A percentile compares a stretch with the other conserved stretches of the same genome.
Evolutionary conservation across 139 green algal species (phyloP).

Genomic region (Picochlorum sp.): DNA sequence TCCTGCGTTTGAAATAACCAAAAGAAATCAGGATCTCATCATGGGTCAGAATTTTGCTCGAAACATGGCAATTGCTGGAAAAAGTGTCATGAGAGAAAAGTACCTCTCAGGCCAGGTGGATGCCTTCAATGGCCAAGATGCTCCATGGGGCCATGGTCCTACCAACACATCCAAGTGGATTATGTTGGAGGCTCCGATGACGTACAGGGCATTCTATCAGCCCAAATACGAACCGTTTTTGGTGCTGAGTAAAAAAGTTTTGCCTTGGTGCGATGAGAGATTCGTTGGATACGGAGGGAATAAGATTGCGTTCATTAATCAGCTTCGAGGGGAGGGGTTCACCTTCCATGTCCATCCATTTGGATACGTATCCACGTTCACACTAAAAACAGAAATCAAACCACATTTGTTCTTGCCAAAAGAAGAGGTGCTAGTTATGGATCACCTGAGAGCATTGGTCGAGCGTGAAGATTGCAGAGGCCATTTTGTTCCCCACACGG

Average conservation of each 20-base stretch:
- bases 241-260: slow-evolving; percentile 3
- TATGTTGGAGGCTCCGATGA: neutral
- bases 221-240: slow-evolving; percentile 13
- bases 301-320: slow-evolving; percentile 13
- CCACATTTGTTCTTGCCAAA: slow-evolving; percentile 13
- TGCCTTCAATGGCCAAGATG: slow-evolving; percentile 14
- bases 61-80: slow-evolving; percentile 2
- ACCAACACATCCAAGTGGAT: slow-evolving; percentile 16
- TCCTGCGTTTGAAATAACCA: slow-evolving; percentile 13
- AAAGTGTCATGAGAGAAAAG: neutral
- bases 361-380: slow-evolving; percentile 10
- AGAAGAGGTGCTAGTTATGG: slow-evolving; percentile 6
- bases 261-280: slow-evolving; percentile 7
- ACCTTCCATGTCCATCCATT: slow-evolving; percentile 16
- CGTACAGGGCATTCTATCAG: slow-evolving; percentile 4
- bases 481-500: slow-evolving; percentile 6
- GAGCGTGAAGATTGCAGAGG: slow-evolving; percentile 6
- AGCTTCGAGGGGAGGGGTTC: slow-evolving; percentile 5
- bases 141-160: slow-evolving; percentile 10
- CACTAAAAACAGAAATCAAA: slow-evolving; percentile 17
- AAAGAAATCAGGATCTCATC: slow-evolving; percentile 11
- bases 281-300: slow-evolving; percentile 14
- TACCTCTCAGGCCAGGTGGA: slow-evolving; percentile 7
- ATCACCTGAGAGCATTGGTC: slow-evolving; percentile 2
- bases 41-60: slow-evolving; percentile 15